Conservation (phyloP, 805 yeast genomes). For the Maudiozyma turicensis region DNA sequence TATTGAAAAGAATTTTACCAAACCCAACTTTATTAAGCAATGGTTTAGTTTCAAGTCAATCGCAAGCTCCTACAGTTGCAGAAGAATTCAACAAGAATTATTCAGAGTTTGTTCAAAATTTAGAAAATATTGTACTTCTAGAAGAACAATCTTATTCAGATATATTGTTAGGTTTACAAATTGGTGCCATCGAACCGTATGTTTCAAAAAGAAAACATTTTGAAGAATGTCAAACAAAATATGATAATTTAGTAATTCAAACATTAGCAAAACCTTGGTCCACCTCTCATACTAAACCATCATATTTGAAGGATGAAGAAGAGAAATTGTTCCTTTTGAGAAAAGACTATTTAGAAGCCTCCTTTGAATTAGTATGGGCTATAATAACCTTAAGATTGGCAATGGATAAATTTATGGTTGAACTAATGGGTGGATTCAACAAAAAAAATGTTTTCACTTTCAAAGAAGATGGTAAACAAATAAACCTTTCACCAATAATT, state of each 20-base stretch:
- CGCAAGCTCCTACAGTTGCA: conserved; percentile 38
- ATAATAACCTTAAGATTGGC: conserved; percentile 28
- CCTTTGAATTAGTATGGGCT: conserved; percentile 45
- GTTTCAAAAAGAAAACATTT: conserved; percentile 46
- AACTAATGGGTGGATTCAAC: conserved; percentile 8
- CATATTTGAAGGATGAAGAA: conserved; percentile 59
- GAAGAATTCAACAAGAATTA: conserved; percentile 13
- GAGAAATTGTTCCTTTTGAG: conserved; percentile 57
- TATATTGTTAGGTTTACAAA: conserved; percentile 8
- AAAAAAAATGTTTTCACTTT: conserved; percentile 21
- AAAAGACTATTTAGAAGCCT: conserved; percentile 49
- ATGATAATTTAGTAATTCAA: conserved; percentile 47
- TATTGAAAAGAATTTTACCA: conserved; percentile 40
- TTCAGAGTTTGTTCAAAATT: conserved; percentile 9
- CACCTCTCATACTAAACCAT: conserved; percentile 40
- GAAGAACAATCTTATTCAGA: conserved; percentile 10
- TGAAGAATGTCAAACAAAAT: conserved; percentile 52
- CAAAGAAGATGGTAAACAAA: conserved; percentile 8
- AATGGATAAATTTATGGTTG: conserved; percentile 15
- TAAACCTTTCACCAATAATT: conserved; percentile 5
- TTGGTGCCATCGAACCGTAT: conserved; percentile 42
- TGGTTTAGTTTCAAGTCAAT: conserved; percentile 60
- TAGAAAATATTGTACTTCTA: conserved; percentile 9
- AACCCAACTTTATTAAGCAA: conserved; percentile 39
- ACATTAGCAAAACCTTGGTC: conserved; percentile 42